Evolutionary conservation across 164 flowering plant genomes (phyloP), one percentile per base, ranked within the genome.

Genomic region (Aristolochia californica): DNA sequence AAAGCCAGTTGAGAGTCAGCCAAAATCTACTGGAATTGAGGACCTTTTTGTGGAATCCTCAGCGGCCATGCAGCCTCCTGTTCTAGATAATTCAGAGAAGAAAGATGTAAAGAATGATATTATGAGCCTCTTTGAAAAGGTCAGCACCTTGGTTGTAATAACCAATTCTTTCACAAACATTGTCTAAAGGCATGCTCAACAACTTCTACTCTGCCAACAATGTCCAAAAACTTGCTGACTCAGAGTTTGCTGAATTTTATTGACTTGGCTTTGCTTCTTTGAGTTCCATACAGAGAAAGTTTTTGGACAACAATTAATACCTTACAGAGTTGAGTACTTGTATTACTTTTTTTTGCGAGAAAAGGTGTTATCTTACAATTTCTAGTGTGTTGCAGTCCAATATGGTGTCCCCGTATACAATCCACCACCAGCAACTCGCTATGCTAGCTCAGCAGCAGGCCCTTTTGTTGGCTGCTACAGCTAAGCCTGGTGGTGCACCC

Each of bases 61-160:
- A 45, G 25, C 64, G 43, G 56, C 27, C 26, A 43, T 30, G 20
- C 64, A 52, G 23, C n/a, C 69, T 48, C 50, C 71, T 30, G 66
- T 50, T 59, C 20, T 77, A 38, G 76, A 60, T 27, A 78, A 78
- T 54, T 74, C 89, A 17, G 79, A 74, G 74, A 88, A 93, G 71
- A 34, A 34, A 34, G 95, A 85, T 74, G 78, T 77, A 5, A 89
- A 93, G 74, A 80, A 66, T 70, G 97, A 93, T 71, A 93, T 93
- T 45, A 83, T 93, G 97, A 80, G 85, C 76, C 97, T 93, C 51
- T 93, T 93, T 73, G 97, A 93, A 71, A 93, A 93, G 97, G 99
- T 61, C 10, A 51, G 43, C 27, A 21, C 40, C 22, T 14, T 54
- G 8, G 16, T 43, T 16, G 8, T 27, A 13, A 5, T 54, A 4